Evolutionary conservation across 305 asterid genomes (phyloP).

Genomic region (Monarda citriodora): DNA sequence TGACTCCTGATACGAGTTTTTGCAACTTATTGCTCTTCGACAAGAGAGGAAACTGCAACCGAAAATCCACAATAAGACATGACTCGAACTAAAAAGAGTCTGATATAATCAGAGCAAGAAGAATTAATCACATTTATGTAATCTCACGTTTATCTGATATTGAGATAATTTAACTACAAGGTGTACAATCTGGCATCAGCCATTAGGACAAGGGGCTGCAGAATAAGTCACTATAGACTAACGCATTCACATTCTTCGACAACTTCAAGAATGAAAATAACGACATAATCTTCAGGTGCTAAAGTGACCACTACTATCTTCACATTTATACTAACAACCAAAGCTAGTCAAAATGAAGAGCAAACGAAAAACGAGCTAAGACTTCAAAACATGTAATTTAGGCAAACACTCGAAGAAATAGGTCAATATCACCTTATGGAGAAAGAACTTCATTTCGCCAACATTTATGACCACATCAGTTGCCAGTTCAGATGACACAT

Average conservation of each 20-base stretch:
- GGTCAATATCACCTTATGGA: conserved; percentile 73
- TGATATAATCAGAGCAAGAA: background rate
- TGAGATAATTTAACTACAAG: too few relatives aligned
- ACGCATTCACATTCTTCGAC: background rate
- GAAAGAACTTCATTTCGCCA: conserved; percentile 72
- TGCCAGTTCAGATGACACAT: conserved; percentile 69
- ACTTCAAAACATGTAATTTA: conserved; percentile 1
- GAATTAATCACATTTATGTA: background rate
- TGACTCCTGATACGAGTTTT: conserved; percentile 46
- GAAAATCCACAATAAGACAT: background rate
- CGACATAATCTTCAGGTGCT: background rate
- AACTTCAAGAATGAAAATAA: background rate
- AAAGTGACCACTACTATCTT: background rate
- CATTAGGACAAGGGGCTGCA: background rate
- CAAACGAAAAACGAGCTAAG: background rate
- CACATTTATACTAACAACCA: background rate
- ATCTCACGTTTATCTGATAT: background rate
- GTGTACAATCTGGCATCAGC: too few relatives aligned
- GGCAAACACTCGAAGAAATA: background rate
- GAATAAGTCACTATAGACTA: background rate
- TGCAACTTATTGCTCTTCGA: conserved; percentile 84
- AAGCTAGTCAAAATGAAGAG: conserved; percentile 1
- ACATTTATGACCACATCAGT: conserved; percentile 65
- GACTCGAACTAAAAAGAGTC: background rate
- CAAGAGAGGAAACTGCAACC: conserved; percentile 84